These are phyloP conservation scores for Pezicula carpinea DNA, from an alignment of 2,329 filamentous ascomycete species.

Conservation along the genomic window DNA sequence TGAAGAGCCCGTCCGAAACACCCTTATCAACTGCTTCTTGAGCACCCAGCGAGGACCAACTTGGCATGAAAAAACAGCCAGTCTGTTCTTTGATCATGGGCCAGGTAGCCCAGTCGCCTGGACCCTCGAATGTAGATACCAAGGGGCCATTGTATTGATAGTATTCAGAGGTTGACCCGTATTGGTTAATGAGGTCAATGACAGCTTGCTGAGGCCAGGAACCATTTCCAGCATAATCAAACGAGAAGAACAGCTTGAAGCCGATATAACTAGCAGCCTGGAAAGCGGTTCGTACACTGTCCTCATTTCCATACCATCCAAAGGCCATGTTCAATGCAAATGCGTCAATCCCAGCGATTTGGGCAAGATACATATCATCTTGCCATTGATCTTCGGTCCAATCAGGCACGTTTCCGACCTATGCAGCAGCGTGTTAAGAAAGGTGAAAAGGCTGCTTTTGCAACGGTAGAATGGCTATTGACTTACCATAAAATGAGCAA, in stretches of 20 bases:
- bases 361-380: slow-evolving; percentile 30
- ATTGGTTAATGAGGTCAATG: slow-evolving; percentile 22
- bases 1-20: slow-evolving; percentile 28
- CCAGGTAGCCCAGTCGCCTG: background rate
- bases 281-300: slow-evolving; percentile 24
- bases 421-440: background rate
- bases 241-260: slow-evolving; percentile 37
- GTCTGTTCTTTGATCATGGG: background rate
- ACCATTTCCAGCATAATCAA: slow-evolving; percentile 33
- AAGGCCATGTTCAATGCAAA: slow-evolving; percentile 33
- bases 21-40: slow-evolving; percentile 13
- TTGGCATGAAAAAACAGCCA: background rate
- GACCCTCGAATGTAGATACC: slow-evolving; percentile 39
- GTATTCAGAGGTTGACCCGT: slow-evolving; percentile 23
- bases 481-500: slow-evolving; percentile 26
- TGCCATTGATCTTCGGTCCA: slow-evolving; percentile 23
- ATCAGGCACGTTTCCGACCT: slow-evolving; percentile 24
- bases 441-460: no score
- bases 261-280: slow-evolving; percentile 25
- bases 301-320: slow-evolving; percentile 9
- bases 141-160: slow-evolving; percentile 31
- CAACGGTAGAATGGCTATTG: background rate
- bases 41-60: background rate
- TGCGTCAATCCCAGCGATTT: slow-evolving; percentile 33
- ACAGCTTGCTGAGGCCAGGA: slow-evolving; percentile 27